Evolutionary conservation across 2,329 filamentous ascomycete genomes (phyloP), one percentile per base, ranked within the genome.

Genomic region (Fusarium stilboides): DNA sequence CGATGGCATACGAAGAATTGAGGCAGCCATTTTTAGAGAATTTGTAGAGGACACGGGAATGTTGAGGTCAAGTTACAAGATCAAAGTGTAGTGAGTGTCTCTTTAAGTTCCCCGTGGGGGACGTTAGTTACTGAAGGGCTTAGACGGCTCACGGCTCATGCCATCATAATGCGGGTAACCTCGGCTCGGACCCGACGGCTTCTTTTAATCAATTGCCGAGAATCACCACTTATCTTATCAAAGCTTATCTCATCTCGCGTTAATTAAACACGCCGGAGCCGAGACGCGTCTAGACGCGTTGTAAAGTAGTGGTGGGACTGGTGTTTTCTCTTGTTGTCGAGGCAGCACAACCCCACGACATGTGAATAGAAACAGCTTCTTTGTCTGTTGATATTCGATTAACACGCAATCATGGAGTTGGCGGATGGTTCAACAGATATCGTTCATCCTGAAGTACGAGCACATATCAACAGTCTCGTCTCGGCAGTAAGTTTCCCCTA

Each of bases 401-500:
- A 8, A 60, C 45, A 59, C 45, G 34, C 61, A 67, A 73, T 53
- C 56, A 90, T 91, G 88, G 88, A 90, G 78, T 75, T 82, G 61
- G 78, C 77, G 68, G 86, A 88, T 51, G 83, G 79, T 60, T 77
- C 79, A 58, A 82, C 79, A 70, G 88, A 90, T 77, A 85, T 91
- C 62, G 92, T 98, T 58, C 94, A 98, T 78, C 93, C 94, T 42
- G 93, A 97, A 83, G 94, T 98, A 75, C 91, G 94, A 77, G 94
- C 94, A 28, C 93, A 98, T 81, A 91, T 99, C 77, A 95, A 93
- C 82, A 97, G 93, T 82, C 89, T 99, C 33, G 92, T 97, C 69
- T 95, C 94, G 76, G 96, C 96, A 65, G 94, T 97, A 86, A 77
- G 92, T 87, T 22, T 37, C 10, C 20, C 34, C 49, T 15, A 20